A percentile compares a stretch with the other conserved stretches of the same genome.
Conservation (phyloP, 2,329 filamentous ascomycete species). For the Botrytis deweyae region DNA sequence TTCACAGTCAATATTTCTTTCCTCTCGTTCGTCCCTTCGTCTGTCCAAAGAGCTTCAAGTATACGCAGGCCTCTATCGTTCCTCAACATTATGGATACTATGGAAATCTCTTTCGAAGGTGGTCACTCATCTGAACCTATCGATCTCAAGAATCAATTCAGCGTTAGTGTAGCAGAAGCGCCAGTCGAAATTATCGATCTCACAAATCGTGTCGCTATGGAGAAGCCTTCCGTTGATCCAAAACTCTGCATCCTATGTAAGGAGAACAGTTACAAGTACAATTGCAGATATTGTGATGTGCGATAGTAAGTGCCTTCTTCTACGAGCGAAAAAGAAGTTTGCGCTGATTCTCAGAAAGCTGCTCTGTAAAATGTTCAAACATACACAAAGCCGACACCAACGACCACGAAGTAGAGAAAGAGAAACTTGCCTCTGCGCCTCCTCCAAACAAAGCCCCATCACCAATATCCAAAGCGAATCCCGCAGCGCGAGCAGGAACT, state of each 20-base stretch:
- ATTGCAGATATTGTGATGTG: conserved; percentile 57
- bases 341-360: conserved; percentile 44
- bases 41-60: background rate
- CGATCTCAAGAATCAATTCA: background rate
- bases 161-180: background rate
- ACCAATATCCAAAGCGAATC: background rate
- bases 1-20: background rate
- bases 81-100: background rate
- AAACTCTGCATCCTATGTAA: conserved; percentile 56
- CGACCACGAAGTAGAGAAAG: conserved; percentile 7
- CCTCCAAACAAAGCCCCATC: conserved; percentile 23
- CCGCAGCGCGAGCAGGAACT: conserved; percentile 26
- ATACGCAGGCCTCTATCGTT: background rate
- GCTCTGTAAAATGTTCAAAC: conserved; percentile 58
- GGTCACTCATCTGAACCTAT: background rate
- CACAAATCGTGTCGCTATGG: background rate
- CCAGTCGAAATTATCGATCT: background rate
- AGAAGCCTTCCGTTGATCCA: background rate
- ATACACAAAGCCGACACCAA: conserved; percentile 45
- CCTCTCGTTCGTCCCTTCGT: background rate
- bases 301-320: conserved; percentile 52
- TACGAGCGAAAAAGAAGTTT: background rate
- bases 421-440: conserved; percentile 22
- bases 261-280: conserved; percentile 56
- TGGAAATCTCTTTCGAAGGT: background rate